A percentile compares a stretch with the other conserved stretches of the same genome.
Conservation (phyloP, 73 alveolate species). For the Tetrahymena elliotti region DNA sequence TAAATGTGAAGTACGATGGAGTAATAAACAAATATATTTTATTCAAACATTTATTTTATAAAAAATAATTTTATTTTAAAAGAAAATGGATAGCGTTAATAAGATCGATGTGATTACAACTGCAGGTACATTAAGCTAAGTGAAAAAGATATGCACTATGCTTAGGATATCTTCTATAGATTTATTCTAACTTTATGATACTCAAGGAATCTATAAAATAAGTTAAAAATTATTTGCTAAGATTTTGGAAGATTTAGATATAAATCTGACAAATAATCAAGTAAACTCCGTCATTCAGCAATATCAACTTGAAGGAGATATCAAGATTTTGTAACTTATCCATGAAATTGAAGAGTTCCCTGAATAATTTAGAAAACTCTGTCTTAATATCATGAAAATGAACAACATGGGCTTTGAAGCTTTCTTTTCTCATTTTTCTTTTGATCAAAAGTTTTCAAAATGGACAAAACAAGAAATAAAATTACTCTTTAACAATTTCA, state of each 20-base stretch:
- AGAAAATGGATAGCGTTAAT: neutral
- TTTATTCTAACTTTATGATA: neutral
- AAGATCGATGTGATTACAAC: neutral
- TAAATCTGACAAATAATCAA: neutral
- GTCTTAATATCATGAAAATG: neutral
- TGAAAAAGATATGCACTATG: neutral
- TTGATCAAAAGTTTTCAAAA: neutral
- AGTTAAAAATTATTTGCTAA: neutral
- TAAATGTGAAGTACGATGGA: neutral
- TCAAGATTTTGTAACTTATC: neutral
- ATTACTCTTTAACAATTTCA: neutral
- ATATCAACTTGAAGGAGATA: neutral
- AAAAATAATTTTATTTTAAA: neutral
- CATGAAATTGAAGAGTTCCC: neutral
- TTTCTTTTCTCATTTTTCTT: neutral
- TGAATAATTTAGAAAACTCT: neutral
- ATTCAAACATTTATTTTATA: neutral
- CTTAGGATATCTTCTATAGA: neutral
- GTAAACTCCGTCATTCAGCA: neutral
- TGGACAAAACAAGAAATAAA: neutral
- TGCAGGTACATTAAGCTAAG: neutral
- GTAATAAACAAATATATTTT: neutral
- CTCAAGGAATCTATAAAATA: neutral
- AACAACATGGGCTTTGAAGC: neutral
- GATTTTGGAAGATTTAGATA: neutral